Evolutionary conservation across 2,329 filamentous ascomycete species (phyloP).

Genomic region (Bertia moriformis): DNA sequence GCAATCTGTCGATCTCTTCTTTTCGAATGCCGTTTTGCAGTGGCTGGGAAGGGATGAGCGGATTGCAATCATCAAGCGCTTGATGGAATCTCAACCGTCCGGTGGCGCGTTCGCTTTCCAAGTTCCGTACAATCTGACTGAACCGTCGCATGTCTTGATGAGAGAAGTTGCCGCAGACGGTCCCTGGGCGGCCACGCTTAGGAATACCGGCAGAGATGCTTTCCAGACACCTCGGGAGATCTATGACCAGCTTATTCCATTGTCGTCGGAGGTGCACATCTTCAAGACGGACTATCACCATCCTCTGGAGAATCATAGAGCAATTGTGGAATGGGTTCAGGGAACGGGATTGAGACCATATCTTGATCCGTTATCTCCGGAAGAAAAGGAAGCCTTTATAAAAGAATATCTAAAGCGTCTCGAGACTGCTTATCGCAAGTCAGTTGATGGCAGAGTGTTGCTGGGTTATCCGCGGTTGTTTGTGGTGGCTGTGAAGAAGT

Average conservation of each 20-base stretch:
- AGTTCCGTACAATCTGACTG: slow-evolving; percentile 31
- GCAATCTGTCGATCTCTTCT: slow-evolving; percentile 24
- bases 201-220: slow-evolving; percentile 22
- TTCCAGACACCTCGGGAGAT: slow-evolving; percentile 29
- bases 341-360: slow-evolving; percentile 40
- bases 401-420: slow-evolving; percentile 27
- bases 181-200: slow-evolving; percentile 20
- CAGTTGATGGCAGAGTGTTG: slow-evolving; percentile 34
- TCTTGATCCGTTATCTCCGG: slow-evolving; percentile 26
- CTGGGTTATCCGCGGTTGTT: slow-evolving; percentile 41
- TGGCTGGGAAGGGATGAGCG: slow-evolving; percentile 31
- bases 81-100: slow-evolving; percentile 21
- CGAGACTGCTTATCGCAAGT: slow-evolving; percentile 23
- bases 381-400: slow-evolving; percentile 26
- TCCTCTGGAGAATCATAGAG: slow-evolving; percentile 26
- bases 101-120: slow-evolving; percentile 39
- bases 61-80: slow-evolving; percentile 23
- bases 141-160: slow-evolving; percentile 35
- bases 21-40: slow-evolving; percentile 43
- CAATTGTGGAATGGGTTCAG: slow-evolving; percentile 44
- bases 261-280: slow-evolving; percentile 27
- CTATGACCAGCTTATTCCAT: slow-evolving; percentile 30
- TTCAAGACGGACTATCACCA: slow-evolving; percentile 41
- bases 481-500: slow-evolving; percentile 31
- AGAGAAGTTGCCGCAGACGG: slow-evolving; percentile 19